These are phyloP conservation scores for Cutaneotrichosporon sp. DNA, from an alignment of 1,284 basidiomycete genomes.

Conservation along the genomic window DNA sequence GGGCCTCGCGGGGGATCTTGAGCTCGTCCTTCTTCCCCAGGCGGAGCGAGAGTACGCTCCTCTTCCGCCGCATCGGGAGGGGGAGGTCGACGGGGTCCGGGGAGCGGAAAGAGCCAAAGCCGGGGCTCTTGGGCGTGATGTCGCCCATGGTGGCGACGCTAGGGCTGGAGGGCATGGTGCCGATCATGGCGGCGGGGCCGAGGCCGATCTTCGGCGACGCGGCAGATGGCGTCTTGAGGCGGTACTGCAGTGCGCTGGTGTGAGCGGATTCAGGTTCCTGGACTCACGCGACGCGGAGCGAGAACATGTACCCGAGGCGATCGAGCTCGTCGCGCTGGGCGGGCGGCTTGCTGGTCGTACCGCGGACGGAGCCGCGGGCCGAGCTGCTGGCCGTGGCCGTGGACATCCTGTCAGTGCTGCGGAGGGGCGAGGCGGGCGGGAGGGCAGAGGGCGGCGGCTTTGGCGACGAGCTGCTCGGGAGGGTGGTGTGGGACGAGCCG, in stretches of 20 bases:
- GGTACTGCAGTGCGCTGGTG: slow-evolving; percentile 22
- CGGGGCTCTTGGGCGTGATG: neutral
- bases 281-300: slow-evolving; percentile 50
- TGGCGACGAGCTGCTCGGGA: neutral
- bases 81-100: slow-evolving; percentile 19
- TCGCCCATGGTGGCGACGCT: neutral
- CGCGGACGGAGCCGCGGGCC: neutral
- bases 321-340: slow-evolving; percentile 39
- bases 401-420: neutral
- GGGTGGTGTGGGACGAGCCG: neutral
- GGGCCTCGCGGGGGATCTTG: slow-evolving; percentile 50
- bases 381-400: neutral
- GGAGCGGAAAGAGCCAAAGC: slow-evolving; percentile 10
- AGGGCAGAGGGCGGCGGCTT: neutral
- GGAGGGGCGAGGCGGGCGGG: neutral
- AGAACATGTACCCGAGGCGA: slow-evolving; percentile 44
- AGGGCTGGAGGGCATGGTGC: slow-evolving; percentile 16
- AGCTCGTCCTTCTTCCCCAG: slow-evolving; percentile 33
- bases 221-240: slow-evolving; percentile 9
- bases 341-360: neutral
- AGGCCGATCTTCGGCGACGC: neutral
- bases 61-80: slow-evolving; percentile 18
- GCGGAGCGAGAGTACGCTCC: slow-evolving; percentile 29
- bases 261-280: neutral
- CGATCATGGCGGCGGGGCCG: slow-evolving; percentile 13